A percentile compares a stretch with the other conserved stretches of the same genome.
Conservation (phyloP, 176 grass and related monocot genomes). For the Echinochloa phyllopogon region DNA sequence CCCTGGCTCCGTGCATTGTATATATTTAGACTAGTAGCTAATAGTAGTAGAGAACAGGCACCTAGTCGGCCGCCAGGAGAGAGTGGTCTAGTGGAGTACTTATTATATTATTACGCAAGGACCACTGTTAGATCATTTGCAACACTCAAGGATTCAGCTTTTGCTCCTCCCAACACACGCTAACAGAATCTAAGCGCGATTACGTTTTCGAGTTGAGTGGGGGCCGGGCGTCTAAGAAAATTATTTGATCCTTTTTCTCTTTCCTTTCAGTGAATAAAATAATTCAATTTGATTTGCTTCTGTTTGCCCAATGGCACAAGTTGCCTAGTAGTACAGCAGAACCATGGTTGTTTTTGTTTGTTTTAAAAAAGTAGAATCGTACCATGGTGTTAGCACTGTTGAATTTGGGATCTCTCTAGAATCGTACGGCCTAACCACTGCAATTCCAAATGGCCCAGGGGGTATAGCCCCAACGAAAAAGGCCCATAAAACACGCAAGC, state of each 20-base stretch:
- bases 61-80: too few species aligned
- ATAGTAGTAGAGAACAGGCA: too few species aligned
- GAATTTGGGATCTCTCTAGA: background rate
- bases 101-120: background rate
- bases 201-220: background rate
- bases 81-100: too few species aligned
- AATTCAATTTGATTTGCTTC: background rate
- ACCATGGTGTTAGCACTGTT: too few species aligned
- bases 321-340: too few species aligned
- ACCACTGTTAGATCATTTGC: background rate
- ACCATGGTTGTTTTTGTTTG: too few species aligned
- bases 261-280: background rate
- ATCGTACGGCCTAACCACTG: background rate
- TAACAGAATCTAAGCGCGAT: conserved; percentile 10
- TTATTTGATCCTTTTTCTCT: background rate
- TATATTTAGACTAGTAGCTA: background rate
- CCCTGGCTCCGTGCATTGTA: background rate
- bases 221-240: background rate
- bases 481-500: too few species aligned
- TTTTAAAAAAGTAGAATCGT: too few species aligned
- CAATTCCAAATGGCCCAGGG: too few species aligned
- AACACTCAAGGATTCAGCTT: background rate
- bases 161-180: background rate
- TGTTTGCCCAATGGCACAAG: too few species aligned
- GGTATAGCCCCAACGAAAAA: too few species aligned